Evolutionary conservation across 331 rosid species (phyloP).

Genomic region (Stylosanthes scabra): DNA sequence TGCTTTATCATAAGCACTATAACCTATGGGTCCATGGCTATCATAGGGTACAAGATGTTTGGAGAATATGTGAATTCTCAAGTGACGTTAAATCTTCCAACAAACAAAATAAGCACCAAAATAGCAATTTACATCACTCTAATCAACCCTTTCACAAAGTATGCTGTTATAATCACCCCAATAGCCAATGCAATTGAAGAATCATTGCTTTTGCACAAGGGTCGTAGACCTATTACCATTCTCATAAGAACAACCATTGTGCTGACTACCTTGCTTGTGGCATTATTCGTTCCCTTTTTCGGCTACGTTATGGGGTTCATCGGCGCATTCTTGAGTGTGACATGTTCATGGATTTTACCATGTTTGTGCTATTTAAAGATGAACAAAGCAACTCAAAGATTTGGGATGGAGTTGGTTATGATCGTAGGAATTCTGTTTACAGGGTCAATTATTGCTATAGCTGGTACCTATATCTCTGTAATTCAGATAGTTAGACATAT

Average conservation of each 20-base stretch:
- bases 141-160: conserved; percentile 74
- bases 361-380: conserved; percentile 75
- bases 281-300: conserved; percentile 64
- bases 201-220: conserved; percentile 26
- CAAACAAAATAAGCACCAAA: conserved; percentile 47
- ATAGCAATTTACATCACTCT: conserved; percentile 68
- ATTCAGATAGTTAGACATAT: conserved; percentile 52
- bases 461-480: conserved; percentile 54
- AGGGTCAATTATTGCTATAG: conserved; percentile 45
- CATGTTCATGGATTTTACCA: conserved; percentile 59
- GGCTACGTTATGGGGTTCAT: conserved; percentile 67
- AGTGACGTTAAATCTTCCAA: conserved; percentile 69
- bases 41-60: conserved; percentile 70
- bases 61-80: conserved; percentile 61
- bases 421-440: conserved; percentile 45
- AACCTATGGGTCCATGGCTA: conserved; percentile 59
- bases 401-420: conserved; percentile 47
- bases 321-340: conserved; percentile 63
- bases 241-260: conserved; percentile 61
- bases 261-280: conserved; percentile 55
- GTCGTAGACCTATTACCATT: conserved; percentile 24
- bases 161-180: conserved; percentile 61
- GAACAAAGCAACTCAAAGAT: conserved; percentile 36
- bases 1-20: conserved; percentile 62
- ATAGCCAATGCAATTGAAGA: conserved; percentile 69